Conservation (phyloP, 352 stramenopile genomes). For the Globisporangium irregulare region DNA sequence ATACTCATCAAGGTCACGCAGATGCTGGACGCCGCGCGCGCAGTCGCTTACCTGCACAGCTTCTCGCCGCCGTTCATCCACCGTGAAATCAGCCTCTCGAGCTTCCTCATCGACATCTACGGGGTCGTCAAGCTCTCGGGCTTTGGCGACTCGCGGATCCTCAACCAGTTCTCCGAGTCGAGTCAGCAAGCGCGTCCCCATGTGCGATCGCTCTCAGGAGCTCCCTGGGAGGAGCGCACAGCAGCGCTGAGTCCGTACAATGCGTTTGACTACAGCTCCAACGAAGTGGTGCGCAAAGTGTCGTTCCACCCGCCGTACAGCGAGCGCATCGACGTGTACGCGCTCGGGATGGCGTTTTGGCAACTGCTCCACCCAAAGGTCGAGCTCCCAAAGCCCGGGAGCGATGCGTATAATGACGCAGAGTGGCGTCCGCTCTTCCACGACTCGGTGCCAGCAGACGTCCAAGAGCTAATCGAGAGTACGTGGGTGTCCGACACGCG, state of each 20-base stretch:
- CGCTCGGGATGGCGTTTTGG: conserved; percentile 75
- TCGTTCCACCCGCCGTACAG: conserved; percentile 46
- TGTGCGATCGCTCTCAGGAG: neutral
- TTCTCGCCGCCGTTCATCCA: conserved; percentile 72
- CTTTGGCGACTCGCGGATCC: conserved; percentile 59
- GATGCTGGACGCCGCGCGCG: conserved; percentile 61
- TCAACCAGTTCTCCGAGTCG: conserved; percentile 21
- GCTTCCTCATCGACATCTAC: conserved; percentile 66
- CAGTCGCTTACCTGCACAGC: conserved; percentile 70
- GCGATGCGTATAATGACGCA: conserved; percentile 50
- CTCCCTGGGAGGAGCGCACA: conserved; percentile 17
- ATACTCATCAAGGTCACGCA: conserved; percentile 52
- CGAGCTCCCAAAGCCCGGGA: conserved; percentile 37
- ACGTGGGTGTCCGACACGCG: conserved; percentile 38
- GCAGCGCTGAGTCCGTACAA: conserved; percentile 24
- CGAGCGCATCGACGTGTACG: conserved; percentile 70
- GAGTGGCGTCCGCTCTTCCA: conserved; percentile 41
- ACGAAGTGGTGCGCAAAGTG: conserved; percentile 52
- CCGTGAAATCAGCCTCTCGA: conserved; percentile 68
- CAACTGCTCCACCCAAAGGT: conserved; percentile 56
- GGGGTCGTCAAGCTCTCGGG: conserved; percentile 63
- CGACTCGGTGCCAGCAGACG: conserved; percentile 23
- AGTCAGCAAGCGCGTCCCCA: neutral
- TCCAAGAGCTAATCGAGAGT: conserved; percentile 42
- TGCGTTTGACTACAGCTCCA: conserved; percentile 64